A percentile compares a stretch with the other conserved stretches of the same genome.
Conservation (phyloP, 73 alveolate species). For the Uronychia setigera region DNA sequence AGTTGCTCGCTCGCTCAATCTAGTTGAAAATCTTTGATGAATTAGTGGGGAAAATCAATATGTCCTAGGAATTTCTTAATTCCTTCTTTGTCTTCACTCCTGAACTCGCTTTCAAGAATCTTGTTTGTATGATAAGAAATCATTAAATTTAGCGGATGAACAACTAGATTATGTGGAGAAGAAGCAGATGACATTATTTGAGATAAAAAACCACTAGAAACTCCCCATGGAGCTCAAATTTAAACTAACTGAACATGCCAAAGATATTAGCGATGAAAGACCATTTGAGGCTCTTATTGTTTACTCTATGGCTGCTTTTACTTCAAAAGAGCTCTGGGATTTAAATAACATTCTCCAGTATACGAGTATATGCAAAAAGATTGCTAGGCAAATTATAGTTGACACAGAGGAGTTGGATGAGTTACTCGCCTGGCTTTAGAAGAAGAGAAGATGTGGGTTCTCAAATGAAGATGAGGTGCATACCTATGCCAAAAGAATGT, state of each 20-base stretch:
- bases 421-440: slow-evolving; percentile 11
- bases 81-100: slow-evolving; percentile 11
- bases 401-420: slow-evolving; percentile 15
- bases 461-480: not conserved
- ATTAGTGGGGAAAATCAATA: not conserved
- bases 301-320: slow-evolving; percentile 17
- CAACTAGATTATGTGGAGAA: slow-evolving; percentile 1
- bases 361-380: not conserved
- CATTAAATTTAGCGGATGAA: not conserved
- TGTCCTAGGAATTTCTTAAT: slow-evolving; percentile 16
- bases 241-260: slow-evolving; percentile 18
- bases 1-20: not conserved
- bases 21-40: slow-evolving; percentile 15
- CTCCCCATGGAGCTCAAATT: slow-evolving; percentile 17
- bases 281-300: slow-evolving; percentile 15
- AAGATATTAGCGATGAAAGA: not conserved
- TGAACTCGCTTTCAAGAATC: not conserved
- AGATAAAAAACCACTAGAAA: not conserved
- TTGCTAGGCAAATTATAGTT: not conserved
- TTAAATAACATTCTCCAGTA: not conserved
- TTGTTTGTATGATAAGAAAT: not conserved
- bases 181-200: slow-evolving; percentile 4
- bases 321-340: slow-evolving; percentile 26
- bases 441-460: slow-evolving; percentile 19
- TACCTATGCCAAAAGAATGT: not conserved